Evolutionary conservation across 768 basidiomycete genomes (phyloP), one percentile per base, ranked within the genome.

Genomic region (Leccinum boreale): DNA sequence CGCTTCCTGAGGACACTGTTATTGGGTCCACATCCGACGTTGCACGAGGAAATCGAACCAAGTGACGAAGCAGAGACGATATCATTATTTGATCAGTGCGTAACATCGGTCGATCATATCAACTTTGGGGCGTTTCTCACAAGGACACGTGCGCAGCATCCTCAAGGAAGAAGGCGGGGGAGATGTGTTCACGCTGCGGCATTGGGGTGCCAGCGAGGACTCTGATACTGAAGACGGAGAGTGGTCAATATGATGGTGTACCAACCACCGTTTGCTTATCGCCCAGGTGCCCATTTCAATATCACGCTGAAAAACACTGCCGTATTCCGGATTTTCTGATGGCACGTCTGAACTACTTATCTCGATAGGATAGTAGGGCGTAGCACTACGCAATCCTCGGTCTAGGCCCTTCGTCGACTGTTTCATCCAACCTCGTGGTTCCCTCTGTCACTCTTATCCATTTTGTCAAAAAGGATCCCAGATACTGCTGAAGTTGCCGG

Each of bases 71-170:
- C 68, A 12, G 73, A 73, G 50, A 81, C 85, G 0, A 81, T 90
- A 55, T 77, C 77, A n/a, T 72, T 89, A 62, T 91, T 91, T 68
- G 89, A 91, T 67, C 79, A 84, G 89, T 90, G 61, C 66, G 81
- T 73, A 15, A n/a, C 42, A 26, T n/a, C n/a, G 48, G 31, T 45
- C 42, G 54, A 52, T 50, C 54, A 53, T 23, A 53, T 23, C 52
- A 45, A 5, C 12, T 33, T 12, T 33, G 26, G 44, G 33, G 33
- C 7, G 29, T 6, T 35, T 28, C 58, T 66, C 42, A 67, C 48
- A 49, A n/a, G 23, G 50, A 48, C 58, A 35, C n/a, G 33, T 29
- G 23, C 48, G 28, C 57, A 89, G 87, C 63, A 83, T 89, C 24
- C 57, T 89, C 45, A 77, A 80, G 45, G 74, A 78, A 59, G 86